Evolutionary conservation across 106 monocot genomes (phyloP).

Genomic region (Allium sativum): DNA sequence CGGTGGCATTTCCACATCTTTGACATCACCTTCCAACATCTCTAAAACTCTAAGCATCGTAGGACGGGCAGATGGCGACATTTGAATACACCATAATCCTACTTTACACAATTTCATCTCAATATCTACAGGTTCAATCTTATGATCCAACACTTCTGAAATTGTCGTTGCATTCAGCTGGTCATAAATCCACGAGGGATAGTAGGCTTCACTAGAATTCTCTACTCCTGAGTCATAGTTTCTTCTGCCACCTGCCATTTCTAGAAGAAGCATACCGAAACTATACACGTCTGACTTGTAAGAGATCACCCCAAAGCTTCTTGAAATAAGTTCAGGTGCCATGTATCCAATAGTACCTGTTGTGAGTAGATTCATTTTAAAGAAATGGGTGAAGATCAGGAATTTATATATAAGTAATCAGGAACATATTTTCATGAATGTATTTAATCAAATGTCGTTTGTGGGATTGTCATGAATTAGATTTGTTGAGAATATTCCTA

Average conservation of each 20-base stretch:
- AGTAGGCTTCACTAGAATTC: conserved; percentile 1
- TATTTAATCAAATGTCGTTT: too few relatives aligned
- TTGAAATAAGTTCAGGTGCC: conserved; percentile 26
- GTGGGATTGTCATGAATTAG: too few relatives aligned
- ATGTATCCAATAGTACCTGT: conserved; percentile 13
- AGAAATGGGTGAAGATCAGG: too few relatives aligned
- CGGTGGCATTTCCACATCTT: background rate
- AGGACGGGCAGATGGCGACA: background rate
- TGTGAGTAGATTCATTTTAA: too few relatives aligned
- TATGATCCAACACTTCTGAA: too few relatives aligned
- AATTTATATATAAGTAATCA: too few relatives aligned
- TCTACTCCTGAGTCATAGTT: background rate
- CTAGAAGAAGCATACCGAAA: conserved; percentile 11
- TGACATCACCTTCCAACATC: conserved; percentile 5
- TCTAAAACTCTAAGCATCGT: conserved; percentile 1
- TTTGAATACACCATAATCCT: conserved; percentile 12
- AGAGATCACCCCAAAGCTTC: background rate
- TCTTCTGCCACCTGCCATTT: conserved; percentile 9
- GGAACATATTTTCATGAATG: too few relatives aligned
- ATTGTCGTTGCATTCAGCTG: too few relatives aligned
- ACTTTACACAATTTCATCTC: conserved; percentile 2
- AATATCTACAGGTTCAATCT: background rate
- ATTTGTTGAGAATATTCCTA: too few relatives aligned
- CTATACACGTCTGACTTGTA: conserved; percentile 11
- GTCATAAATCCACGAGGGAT: conserved; percentile 8